Conservation (phyloP, 768 basidiomycete genomes). For the Boletus rubescentipes region DNA sequence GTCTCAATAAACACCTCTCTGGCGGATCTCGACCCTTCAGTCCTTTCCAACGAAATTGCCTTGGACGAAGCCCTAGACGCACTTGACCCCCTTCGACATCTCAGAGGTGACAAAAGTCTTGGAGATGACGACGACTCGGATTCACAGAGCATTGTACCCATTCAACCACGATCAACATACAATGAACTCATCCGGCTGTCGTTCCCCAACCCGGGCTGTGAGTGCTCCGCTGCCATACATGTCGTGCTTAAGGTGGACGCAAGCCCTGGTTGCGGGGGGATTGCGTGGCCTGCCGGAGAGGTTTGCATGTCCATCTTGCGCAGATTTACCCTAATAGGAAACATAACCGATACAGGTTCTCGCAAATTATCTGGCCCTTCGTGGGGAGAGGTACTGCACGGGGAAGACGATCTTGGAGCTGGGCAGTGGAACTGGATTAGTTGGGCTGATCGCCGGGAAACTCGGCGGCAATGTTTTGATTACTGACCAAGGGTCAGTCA, state of each 20-base stretch:
- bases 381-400: slow-evolving; percentile 47
- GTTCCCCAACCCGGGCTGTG: slow-evolving; percentile 20
- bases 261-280: slow-evolving; percentile 86
- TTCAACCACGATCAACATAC: slow-evolving; percentile 50
- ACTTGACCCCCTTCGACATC: slow-evolving; percentile 61
- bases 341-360: slow-evolving; percentile 55
- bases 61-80: slow-evolving; percentile 55
- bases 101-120: slow-evolving; percentile 43
- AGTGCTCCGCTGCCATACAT: slow-evolving; percentile 8
- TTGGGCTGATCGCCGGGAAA: slow-evolving; percentile 79
- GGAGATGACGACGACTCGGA: slow-evolving; percentile 19
- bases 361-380: slow-evolving; percentile 67
- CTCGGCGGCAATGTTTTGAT: slow-evolving; percentile 72
- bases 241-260: slow-evolving; percentile 68
- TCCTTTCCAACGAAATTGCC: slow-evolving; percentile 36
- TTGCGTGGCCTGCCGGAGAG: slow-evolving; percentile 92
- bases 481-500: slow-evolving; percentile 87
- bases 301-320: slow-evolving; percentile 41
- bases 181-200: slow-evolving; percentile 49
- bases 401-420: slow-evolving; percentile 73
- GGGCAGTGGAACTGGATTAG: slow-evolving; percentile 89
- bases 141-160: slow-evolving; percentile 44
- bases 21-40: slow-evolving; percentile 8
- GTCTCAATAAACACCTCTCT: neutral
- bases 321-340: neutral